Evolutionary conservation across 2,329 filamentous ascomycete genomes (phyloP), one percentile per base, ranked within the genome.

Genomic region (Trichophaea hybrida): DNA sequence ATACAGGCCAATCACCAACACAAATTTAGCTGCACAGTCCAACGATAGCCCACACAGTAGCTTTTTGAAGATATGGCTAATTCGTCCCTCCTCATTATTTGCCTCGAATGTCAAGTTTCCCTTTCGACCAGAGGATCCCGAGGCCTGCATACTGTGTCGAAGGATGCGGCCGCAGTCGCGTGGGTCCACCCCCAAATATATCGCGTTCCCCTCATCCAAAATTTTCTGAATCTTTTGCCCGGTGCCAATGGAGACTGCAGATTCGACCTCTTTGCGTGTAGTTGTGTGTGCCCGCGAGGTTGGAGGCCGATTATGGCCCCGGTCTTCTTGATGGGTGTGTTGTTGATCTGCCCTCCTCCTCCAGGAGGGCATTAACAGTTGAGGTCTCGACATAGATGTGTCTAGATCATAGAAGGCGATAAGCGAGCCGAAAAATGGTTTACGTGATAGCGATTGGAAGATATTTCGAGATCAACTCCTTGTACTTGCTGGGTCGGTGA

Each of bases 141-240:
- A 44, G 15, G 8, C 33, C 31, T 34, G 32, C 49, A 33, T 46
- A 43, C 31, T 60, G 31, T 37, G 46, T 58, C 17, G 44, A 50
- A 1, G 57, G 54, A 40, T 64, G 48, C 10, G 59, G n/a, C 38
- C n/a, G 38, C 38, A 43, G 38, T 43, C 38, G 10, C 38, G 53
- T 1, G 62, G 62, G 31, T 62, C 60, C n/a, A 64, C 54, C 8
- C 62, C 62, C 15, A 64, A 60, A 57, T 64, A 64, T 24, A 64
- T 40, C 10, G 62, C 59, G n/a, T 62, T 64, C 44, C 62, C 62
- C 4, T 60, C 60, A 31, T 64, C 62, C 33, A 64, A 60, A n/a
- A 62, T 60, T 32, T 44, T 55, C 35, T 64, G 62, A 12, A 64
- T 60, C 35, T 49, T 60, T 10, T 34, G 12, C 10, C 46, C 17